These are phyloP conservation scores for Cudoniella acicularis DNA, from an alignment of 495 filamentous ascomycete species.

Conservation along the genomic window DNA sequence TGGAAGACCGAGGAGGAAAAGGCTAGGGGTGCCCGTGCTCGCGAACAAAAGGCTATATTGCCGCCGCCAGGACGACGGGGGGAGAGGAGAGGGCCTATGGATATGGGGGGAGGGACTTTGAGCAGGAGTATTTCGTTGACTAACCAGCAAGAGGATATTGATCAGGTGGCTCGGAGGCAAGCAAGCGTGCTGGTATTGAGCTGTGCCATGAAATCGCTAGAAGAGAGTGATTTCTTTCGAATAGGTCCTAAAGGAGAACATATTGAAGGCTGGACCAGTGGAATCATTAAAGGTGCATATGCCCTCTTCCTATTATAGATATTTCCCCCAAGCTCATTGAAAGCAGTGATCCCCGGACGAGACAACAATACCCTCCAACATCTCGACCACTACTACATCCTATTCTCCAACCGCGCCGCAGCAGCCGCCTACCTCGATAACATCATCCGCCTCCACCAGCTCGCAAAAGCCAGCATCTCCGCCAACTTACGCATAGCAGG, in stretches of 20 bases:
- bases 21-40: no score
- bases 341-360: slow-evolving; percentile 33
- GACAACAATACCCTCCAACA: slow-evolving; percentile 49
- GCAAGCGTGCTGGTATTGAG: slow-evolving; percentile 42
- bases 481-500: slow-evolving; percentile 28
- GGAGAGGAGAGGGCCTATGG: background rate
- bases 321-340: background rate
- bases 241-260: slow-evolving; percentile 55
- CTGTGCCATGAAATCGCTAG: slow-evolving; percentile 48
- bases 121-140: no score
- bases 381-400: slow-evolving; percentile 54
- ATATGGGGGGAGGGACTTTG: no score
- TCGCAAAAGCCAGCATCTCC: slow-evolving; percentile 30
- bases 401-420: slow-evolving; percentile 53
- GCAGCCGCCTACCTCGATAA: slow-evolving; percentile 52
- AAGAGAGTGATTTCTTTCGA: slow-evolving; percentile 61
- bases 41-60: no score
- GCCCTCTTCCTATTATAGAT: background rate
- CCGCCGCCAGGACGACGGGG: no score
- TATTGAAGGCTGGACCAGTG: slow-evolving; percentile 59
- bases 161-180: slow-evolving; percentile 7
- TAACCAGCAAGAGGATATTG: no score
- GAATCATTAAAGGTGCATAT: slow-evolving; percentile 29
- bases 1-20: slow-evolving; percentile 16
- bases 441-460: slow-evolving; percentile 39